These are phyloP conservation scores for Backusella sp. DNA, from an alignment of 192 early-diverging fungal species.

Conservation along the genomic window DNA sequence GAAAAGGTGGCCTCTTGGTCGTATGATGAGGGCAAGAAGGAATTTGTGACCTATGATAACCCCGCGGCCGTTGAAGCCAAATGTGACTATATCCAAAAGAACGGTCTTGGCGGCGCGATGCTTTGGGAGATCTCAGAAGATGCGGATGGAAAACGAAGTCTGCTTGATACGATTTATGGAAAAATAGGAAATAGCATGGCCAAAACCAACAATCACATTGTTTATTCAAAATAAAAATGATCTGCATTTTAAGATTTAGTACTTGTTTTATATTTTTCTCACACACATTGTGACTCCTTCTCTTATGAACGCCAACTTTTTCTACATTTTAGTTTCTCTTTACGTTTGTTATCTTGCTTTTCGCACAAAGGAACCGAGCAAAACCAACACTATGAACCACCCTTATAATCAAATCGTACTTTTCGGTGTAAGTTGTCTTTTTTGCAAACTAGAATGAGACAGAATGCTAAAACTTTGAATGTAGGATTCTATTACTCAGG, in stretches of 20 bases:
- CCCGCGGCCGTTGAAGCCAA: conserved; percentile 61
- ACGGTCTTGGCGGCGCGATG: conserved; percentile 68
- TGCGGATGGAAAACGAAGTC: conserved; percentile 37
- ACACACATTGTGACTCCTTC: neutral
- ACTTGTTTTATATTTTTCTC: neutral
- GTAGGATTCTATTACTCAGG: conserved; percentile 52
- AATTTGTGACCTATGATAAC: conserved; percentile 85
- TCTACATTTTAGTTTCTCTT: neutral
- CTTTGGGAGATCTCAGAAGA: conserved; percentile 75
- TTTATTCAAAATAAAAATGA: conserved; percentile 22
- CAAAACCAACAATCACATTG: conserved; percentile 38
- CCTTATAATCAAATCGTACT: conserved; percentile 25
- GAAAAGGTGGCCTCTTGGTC: conserved; percentile 73
- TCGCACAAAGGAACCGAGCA: neutral
- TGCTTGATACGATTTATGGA: conserved; percentile 35
- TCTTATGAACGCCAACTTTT: neutral
- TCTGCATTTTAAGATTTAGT: neutral
- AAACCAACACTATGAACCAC: conserved; percentile 8
- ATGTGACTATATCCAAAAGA: conserved; percentile 57
- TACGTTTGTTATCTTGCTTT: neutral
- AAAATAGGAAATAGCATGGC: conserved; percentile 27
- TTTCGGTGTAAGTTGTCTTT: conserved; percentile 17
- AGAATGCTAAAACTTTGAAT: neutral
- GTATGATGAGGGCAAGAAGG: conserved; percentile 62
- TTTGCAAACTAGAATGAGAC: too few relatives aligned